Conservation (phyloP, 23 red algal species). For the Chondrus crispus region DNA sequence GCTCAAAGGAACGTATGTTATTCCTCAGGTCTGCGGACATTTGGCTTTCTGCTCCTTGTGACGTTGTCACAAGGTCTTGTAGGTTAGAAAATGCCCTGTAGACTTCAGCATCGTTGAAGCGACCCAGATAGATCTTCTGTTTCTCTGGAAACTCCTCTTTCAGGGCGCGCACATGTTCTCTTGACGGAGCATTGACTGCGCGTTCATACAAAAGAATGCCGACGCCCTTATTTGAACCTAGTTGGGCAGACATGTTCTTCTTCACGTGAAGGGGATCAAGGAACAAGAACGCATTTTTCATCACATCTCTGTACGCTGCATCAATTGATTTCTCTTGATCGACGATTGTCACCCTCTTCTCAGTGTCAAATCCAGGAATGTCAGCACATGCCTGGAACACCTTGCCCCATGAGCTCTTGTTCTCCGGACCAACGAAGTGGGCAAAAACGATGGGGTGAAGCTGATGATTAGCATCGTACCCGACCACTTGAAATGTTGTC, state of each 20-base stretch:
- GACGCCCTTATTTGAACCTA: neutral
- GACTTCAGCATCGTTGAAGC: neutral
- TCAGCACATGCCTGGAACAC: slow-evolving; percentile 7
- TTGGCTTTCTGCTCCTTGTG: neutral
- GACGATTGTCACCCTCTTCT: neutral
- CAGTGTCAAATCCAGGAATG: slow-evolving; percentile 12
- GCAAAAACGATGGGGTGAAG: slow-evolving; percentile 18
- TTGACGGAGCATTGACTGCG: neutral
- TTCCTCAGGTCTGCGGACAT: neutral
- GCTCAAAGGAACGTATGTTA: neutral
- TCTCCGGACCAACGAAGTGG: slow-evolving; percentile 15
- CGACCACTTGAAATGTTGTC: slow-evolving; percentile 39
- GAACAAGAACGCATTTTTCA: neutral
- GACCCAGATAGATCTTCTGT: neutral
- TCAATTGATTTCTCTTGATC: slow-evolving; percentile 38
- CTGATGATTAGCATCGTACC: slow-evolving; percentile 19
- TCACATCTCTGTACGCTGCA: slow-evolving; percentile 14
- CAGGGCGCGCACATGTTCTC: neutral
- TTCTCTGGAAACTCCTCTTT: too few species aligned
- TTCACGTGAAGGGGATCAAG: slow-evolving; percentile 31
- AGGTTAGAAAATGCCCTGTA: neutral
- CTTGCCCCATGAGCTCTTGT: neutral
- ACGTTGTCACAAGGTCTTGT: neutral
- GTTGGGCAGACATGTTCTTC: slow-evolving; percentile 15
- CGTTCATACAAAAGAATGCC: neutral